phyloP scores from a whole-genome alignment of 306 rosid genomes.

The Quercus rubra region DNA sequence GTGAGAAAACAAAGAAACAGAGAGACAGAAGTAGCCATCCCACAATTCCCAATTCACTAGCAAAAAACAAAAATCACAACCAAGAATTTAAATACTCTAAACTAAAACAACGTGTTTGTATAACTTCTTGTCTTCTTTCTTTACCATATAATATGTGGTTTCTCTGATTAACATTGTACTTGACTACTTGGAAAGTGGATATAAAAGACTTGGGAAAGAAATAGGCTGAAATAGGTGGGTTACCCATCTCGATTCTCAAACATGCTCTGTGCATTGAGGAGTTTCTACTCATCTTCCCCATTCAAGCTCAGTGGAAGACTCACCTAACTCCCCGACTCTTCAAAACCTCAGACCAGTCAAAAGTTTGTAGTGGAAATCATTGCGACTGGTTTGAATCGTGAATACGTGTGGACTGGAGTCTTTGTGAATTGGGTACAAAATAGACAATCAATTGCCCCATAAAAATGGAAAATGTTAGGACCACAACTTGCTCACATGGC shows the following conservation, averaged over 20 bases:
- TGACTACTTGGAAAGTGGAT: conserved; percentile 23
- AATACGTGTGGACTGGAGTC: not conserved
- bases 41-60: not conserved
- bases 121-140: not conserved
- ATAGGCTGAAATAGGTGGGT: not conserved
- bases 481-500: too few species aligned
- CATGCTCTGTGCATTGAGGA: not conserved
- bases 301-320: conserved; percentile 11
- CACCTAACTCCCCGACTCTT: conserved; percentile 19
- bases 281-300: conserved; percentile 13
- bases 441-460: too few species aligned
- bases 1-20: conserved; percentile 9
- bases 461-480: too few species aligned
- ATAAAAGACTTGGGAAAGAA: not conserved
- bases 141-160: not conserved
- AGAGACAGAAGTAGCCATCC: not conserved
- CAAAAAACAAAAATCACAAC: too few species aligned
- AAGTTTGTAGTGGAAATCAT: too few species aligned
- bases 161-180: conserved; percentile 14
- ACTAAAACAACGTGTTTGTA: too few species aligned
- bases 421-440: too few species aligned
- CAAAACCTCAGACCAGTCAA: not conserved
- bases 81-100: too few species aligned
- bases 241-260: not conserved
- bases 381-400: not conserved